A percentile compares a stretch with the other conserved stretches of the same genome.
phyloP scores from a whole-genome alignment of 768 basidiomycete genomes.

The Podaxis sp. region DNA sequence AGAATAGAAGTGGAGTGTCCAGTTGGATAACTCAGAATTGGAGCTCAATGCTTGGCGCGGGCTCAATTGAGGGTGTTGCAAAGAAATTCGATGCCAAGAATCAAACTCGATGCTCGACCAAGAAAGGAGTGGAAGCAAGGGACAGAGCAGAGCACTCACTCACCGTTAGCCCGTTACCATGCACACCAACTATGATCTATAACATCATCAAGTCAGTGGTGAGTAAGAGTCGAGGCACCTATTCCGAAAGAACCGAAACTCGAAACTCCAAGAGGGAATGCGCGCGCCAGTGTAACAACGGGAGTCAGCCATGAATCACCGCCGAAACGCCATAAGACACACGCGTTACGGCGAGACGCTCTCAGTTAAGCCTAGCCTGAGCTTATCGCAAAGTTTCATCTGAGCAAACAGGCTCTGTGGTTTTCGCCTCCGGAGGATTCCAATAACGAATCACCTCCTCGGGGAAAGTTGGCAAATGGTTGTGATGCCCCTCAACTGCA shows the following conservation, averaged over 20 bases:
- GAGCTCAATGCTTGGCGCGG: neutral
- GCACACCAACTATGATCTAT: constrained; percentile 34
- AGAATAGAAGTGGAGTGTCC: neutral
- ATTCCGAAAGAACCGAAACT: neutral
- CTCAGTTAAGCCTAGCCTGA: neutral
- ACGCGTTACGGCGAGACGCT: neutral
- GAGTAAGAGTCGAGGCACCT: neutral
- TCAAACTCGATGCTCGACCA: neutral
- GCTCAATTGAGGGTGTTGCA: neutral
- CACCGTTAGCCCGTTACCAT: constrained; percentile 60
- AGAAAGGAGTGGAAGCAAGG: neutral
- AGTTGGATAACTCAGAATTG: no score
- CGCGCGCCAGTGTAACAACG: neutral
- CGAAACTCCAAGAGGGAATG: neutral
- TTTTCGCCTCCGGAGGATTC: neutral
- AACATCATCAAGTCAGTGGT: neutral
- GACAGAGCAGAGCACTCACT: constrained; percentile 3
- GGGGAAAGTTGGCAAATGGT: neutral
- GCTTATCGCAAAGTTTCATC: neutral
- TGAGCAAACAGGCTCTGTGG: neutral
- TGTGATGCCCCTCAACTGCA: neutral
- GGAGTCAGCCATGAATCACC: no score
- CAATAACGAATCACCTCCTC: no score
- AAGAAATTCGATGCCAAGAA: neutral
- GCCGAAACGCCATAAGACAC: no score